Conservation (phyloP, 495 filamentous ascomycete species). For the Lophiostoma macrostomum region DNA sequence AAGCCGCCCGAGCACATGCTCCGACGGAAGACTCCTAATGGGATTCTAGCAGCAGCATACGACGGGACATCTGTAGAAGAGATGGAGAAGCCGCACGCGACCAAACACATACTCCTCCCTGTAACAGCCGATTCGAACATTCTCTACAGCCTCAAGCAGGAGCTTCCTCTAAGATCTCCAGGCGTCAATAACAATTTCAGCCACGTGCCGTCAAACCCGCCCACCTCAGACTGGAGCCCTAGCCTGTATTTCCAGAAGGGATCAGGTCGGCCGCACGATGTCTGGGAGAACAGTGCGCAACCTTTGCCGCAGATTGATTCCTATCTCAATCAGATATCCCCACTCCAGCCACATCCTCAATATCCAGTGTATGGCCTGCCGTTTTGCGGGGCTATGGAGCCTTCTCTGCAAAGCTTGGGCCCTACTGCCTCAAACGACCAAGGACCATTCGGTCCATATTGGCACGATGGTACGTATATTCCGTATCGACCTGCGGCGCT, state of each 20-base stretch:
- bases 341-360: conserved; percentile 29
- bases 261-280: conserved; percentile 12
- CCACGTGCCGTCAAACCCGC: conserved; percentile 7
- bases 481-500: conserved; percentile 70
- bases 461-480: conserved; percentile 72
- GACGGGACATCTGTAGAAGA: conserved; percentile 80
- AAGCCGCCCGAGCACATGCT: conserved; percentile 66
- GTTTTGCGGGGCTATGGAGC: conserved; percentile 67
- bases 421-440: conserved; percentile 73
- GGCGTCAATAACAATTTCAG: conserved; percentile 6
- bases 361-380: conserved; percentile 38
- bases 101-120: conserved; percentile 88
- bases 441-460: conserved; percentile 70
- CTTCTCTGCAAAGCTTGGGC: conserved; percentile 66
- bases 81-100: conserved; percentile 68
- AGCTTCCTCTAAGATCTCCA: conserved; percentile 26
- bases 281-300: conserved; percentile 27
- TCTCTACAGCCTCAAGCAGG: conserved; percentile 22
- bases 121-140: conserved; percentile 35
- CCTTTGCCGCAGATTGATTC: conserved; percentile 41
- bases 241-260: conserved; percentile 29
- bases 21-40: conserved; percentile 89
- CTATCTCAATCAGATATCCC: conserved; percentile 41
- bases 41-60: conserved; percentile 89
- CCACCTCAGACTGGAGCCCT: conserved; percentile 26